Evolutionary conservation across 2,329 filamentous ascomycete species (phyloP), one percentile per base, ranked within the genome.

Genomic region (Cadophora luteo-olivacea): DNA sequence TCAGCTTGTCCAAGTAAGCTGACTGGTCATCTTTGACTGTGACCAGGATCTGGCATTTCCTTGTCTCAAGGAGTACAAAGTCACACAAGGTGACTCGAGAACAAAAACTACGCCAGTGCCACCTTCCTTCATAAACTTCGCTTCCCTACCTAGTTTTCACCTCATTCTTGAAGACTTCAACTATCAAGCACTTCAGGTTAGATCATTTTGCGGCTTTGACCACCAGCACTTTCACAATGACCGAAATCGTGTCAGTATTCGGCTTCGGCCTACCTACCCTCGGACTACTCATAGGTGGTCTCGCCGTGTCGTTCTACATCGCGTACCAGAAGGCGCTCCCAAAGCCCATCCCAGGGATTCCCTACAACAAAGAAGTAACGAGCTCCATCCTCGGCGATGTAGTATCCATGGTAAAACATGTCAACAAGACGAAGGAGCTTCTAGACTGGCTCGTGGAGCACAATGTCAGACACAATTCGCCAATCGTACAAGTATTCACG

Each of bases 401-500:
- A 12, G 14, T 36, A 1, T 14, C 57, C 5, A 64, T 72, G 64
- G 19, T 69, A 4, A 63, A 64, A 24, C 52, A 68, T 24, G 49
- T 65, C 0, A 19, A n/a, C 19, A 32, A 63, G 11, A 69, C 65
- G 7, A 29, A 64, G 11, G 64, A 69, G 29, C 36, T 65, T 8
- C 60, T 58, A 12, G n/a, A 36, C 12, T 71, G 69, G 69, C 33
- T 67, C 8, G 24, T 32, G 33, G 38, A 55, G n/a, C 71, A 71
- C 25, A 65, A 58, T 19, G 38, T 60, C 8, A 63, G 60, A 22
- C 67, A 62, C 14, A 29, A 70, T 11, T 74, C 69, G 14, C 73
- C 72, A 33, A 68, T 78, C 41, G 68, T 72, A 8, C 77, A 78
- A 62, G 16, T 78, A 5, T 74, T 78, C 29, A 55, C 70, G 22